Evolutionary conservation across 345 rosid species (phyloP).

Genomic region (Eucalyptus grandis): DNA sequence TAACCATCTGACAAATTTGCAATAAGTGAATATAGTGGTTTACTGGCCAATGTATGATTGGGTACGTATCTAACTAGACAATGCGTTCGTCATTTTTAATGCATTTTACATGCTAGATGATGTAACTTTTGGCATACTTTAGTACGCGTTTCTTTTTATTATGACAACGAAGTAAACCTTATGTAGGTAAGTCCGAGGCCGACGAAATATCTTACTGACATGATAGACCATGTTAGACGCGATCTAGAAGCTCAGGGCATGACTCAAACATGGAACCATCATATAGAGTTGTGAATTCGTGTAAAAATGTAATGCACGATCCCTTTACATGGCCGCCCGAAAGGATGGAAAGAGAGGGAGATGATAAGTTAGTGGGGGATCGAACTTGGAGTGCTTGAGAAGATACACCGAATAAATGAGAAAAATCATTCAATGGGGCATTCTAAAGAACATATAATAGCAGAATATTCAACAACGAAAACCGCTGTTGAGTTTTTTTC

Average conservation of each 20-base stretch:
- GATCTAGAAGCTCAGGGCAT: background rate
- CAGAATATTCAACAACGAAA: background rate
- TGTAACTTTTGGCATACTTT: background rate
- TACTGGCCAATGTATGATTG: background rate
- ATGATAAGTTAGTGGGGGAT: background rate
- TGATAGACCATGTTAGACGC: background rate
- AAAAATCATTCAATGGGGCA: background rate
- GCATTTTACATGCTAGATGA: background rate
- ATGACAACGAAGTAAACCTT: background rate
- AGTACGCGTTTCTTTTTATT: background rate
- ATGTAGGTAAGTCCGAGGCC: background rate
- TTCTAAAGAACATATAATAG: background rate
- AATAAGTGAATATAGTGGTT: background rate
- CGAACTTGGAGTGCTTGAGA: background rate
- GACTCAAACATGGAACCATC: background rate
- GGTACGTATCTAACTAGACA: background rate
- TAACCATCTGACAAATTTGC: background rate
- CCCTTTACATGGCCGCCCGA: background rate
- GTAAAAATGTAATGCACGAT: background rate
- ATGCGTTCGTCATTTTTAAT: background rate
- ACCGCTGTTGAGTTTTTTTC: background rate
- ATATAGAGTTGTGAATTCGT: background rate
- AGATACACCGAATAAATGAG: background rate
- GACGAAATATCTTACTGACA: background rate
- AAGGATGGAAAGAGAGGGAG: background rate